A percentile compares a stretch with the other conserved stretches of the same genome.
Evolutionary conservation across 2,329 filamentous ascomycete species (phyloP).

Genomic region (Talaromyces sp.): DNA sequence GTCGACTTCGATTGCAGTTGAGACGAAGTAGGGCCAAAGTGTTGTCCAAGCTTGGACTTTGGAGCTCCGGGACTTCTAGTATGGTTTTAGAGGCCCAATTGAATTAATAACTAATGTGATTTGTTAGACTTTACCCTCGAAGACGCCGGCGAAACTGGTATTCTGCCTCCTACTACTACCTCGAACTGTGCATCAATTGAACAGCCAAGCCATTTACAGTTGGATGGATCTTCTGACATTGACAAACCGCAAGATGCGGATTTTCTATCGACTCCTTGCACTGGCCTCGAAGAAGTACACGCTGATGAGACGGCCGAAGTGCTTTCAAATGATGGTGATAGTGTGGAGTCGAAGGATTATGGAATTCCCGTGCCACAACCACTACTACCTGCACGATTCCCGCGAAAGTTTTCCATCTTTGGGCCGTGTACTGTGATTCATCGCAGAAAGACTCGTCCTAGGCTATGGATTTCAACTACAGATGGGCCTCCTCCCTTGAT

Average conservation of each 20-base stretch:
- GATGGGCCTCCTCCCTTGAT: slow-evolving; percentile 12
- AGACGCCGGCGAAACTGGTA: background rate
- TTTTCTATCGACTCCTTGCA: background rate
- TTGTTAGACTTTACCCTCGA: background rate
- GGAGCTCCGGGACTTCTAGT: slow-evolving; percentile 9
- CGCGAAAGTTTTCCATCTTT: slow-evolving; percentile 34
- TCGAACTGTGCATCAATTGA: background rate
- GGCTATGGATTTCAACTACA: slow-evolving; percentile 25
- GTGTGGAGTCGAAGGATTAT: background rate
- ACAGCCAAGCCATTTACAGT: background rate
- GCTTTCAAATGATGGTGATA: background rate
- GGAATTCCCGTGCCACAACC: slow-evolving; percentile 14
- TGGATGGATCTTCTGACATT: background rate
- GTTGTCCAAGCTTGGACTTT: slow-evolving; percentile 29
- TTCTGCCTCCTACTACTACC: background rate
- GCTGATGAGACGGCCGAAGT: background rate
- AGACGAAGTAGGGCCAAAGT: slow-evolving; percentile 31
- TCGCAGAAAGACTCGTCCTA: slow-evolving; percentile 27
- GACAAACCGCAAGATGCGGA: background rate
- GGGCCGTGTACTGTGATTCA: slow-evolving; percentile 36
- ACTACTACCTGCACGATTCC: slow-evolving; percentile 28
- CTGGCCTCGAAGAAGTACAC: background rate
- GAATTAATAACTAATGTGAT: background rate
- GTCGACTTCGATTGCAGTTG: slow-evolving; percentile 16
- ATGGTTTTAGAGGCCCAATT: background rate